phyloP scores from a whole-genome alignment of 345 rosid genomes.

The Aegle marmelos region DNA sequence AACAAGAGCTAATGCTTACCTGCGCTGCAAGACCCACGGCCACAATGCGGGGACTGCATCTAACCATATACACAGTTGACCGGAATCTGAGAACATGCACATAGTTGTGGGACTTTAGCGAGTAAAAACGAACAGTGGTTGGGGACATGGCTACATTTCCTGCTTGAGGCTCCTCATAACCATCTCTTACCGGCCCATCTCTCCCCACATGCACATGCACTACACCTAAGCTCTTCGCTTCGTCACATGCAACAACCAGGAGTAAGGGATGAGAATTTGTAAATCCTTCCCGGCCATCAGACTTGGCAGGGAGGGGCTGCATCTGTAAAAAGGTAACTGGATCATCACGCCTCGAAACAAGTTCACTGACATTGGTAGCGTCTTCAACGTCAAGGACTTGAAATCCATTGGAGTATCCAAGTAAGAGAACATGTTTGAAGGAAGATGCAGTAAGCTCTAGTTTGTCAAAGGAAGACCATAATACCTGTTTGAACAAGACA shows the following conservation, averaged over 20 bases:
- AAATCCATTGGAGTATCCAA: slow-evolving; percentile 90
- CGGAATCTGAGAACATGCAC: slow-evolving; percentile 91
- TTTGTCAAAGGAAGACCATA: slow-evolving; percentile 86
- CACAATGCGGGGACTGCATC: slow-evolving; percentile 84
- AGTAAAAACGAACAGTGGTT: slow-evolving; percentile 80
- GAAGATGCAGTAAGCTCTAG: slow-evolving; percentile 57
- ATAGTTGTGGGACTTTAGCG: slow-evolving; percentile 78
- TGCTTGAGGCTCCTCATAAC: slow-evolving; percentile 46
- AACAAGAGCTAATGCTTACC: slow-evolving; percentile 41
- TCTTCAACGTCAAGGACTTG: slow-evolving; percentile 92
- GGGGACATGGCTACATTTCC: slow-evolving; percentile 59
- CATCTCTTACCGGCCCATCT: slow-evolving; percentile 60
- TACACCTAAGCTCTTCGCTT: slow-evolving; percentile 45
- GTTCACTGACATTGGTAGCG: slow-evolving; percentile 67
- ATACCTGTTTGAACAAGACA: slow-evolving; percentile 54
- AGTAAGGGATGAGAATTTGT: slow-evolving; percentile 89
- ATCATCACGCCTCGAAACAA: slow-evolving; percentile 82
- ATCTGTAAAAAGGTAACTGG: slow-evolving; percentile 85
- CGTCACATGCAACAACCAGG: slow-evolving; percentile 85
- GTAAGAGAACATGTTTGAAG: slow-evolving; percentile 69
- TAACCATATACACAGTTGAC: slow-evolving; percentile 84
- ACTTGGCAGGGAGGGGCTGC: slow-evolving; percentile 79
- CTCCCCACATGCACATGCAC: slow-evolving; percentile 39
- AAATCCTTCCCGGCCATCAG: slow-evolving; percentile 71
- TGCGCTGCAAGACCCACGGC: slow-evolving; percentile 91